phyloP scores from a whole-genome alignment of 768 basidiomycete genomes.

The Phaeotremella skinneri region DNA sequence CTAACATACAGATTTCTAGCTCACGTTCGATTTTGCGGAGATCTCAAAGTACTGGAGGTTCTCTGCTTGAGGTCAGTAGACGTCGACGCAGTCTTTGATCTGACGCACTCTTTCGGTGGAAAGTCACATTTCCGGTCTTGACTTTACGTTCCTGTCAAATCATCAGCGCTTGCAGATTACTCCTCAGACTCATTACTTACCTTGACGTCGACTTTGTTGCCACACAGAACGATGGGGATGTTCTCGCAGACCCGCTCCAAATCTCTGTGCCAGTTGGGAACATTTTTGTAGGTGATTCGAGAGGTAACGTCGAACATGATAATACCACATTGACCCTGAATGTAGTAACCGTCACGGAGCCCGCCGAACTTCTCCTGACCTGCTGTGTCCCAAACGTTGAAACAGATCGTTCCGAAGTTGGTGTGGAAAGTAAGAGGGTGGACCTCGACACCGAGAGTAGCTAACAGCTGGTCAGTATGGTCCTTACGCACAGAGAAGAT shows the following conservation, averaged over 20 bases:
- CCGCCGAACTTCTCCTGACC: slow-evolving; percentile 99
- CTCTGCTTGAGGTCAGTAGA: slow-evolving; percentile 52
- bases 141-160: slow-evolving; percentile 89
- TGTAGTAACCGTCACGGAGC: slow-evolving; percentile 74
- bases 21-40: slow-evolving; percentile 90
- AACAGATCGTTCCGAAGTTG: slow-evolving; percentile 98
- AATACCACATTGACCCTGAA: slow-evolving; percentile 82
- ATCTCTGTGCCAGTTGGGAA: slow-evolving; percentile 99
- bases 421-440: slow-evolving; percentile 94
- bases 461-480: slow-evolving; percentile 55
- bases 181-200: slow-evolving; percentile 52
- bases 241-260: slow-evolving; percentile 97
- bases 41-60: slow-evolving; percentile 99
- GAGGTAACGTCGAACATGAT: slow-evolving; percentile 99
- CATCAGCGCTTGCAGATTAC: slow-evolving; percentile 11
- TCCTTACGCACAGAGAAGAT: slow-evolving; percentile 7
- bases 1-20: neutral
- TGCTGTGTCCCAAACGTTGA: slow-evolving; percentile 99
- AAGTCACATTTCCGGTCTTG: slow-evolving; percentile 96
- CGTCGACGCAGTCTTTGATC: neutral
- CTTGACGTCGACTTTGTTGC: slow-evolving; percentile 99
- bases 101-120: slow-evolving; percentile 84
- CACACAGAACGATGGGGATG: slow-evolving; percentile 98
- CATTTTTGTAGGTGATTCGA: slow-evolving; percentile 99
- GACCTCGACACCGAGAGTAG: slow-evolving; percentile 98